These are phyloP conservation scores for Colletotrichum paranaense DNA, from an alignment of 2,329 filamentous ascomycete genomes.

Conservation along the genomic window DNA sequence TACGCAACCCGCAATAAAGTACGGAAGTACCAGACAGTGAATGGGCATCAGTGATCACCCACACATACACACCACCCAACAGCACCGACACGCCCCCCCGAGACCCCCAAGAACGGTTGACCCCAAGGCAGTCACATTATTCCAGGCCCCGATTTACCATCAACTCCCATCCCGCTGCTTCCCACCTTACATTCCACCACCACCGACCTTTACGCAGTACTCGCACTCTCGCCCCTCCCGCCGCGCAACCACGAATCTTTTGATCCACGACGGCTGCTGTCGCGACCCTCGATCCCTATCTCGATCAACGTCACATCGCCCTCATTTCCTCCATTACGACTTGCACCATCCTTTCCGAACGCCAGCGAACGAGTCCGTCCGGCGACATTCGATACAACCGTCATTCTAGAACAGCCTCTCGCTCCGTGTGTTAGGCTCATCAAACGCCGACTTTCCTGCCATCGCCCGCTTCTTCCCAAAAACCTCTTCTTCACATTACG, in stretches of 20 bases:
- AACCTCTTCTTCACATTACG: constrained; percentile 39
- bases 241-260: constrained; percentile 24
- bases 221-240: constrained; percentile 16
- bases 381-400: constrained; percentile 19
- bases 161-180: constrained; percentile 11
- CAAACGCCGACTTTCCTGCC: constrained; percentile 3
- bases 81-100: background rate
- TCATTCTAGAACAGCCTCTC: background rate
- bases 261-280: constrained; percentile 13
- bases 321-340: constrained; percentile 7
- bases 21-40: background rate
- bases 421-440: background rate
- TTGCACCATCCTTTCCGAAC: background rate
- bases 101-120: background rate
- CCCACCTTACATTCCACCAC: constrained; percentile 21
- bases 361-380: constrained; percentile 2
- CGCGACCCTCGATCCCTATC: background rate
- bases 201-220: background rate
- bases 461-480: constrained; percentile 38
- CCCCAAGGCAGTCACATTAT: constrained; percentile 37
- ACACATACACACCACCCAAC: background rate
- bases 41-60: background rate
- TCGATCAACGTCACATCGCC: background rate
- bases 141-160: constrained; percentile 30
- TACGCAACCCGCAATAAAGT: too few relatives aligned